These are phyloP conservation scores for Umbelopsis ramanniana DNA, from an alignment of 192 early-diverging fungal species.

Conservation along the genomic window DNA sequence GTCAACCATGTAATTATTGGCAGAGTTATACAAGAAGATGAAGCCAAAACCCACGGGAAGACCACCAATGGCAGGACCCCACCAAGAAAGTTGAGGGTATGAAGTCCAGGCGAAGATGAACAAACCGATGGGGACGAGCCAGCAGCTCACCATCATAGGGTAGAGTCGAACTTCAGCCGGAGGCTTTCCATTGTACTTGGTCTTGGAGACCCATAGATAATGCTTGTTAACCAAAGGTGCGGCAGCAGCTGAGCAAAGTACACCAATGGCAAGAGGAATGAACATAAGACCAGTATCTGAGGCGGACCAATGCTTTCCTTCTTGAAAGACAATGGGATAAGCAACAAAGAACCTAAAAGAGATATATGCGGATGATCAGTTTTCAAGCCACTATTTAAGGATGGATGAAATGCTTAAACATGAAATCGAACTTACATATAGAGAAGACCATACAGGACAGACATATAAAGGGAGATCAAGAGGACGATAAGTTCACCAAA, in stretches of 20 bases:
- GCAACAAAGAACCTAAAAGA: conserved; percentile 5
- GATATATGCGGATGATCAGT: background rate
- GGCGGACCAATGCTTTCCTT: background rate
- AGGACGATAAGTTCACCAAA: conserved; percentile 16
- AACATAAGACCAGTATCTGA: conserved; percentile 19
- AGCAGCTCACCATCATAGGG: conserved; percentile 10
- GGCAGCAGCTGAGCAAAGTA: background rate
- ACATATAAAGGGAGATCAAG: conserved; percentile 12
- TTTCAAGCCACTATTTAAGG: background rate
- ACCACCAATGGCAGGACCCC: conserved; percentile 13
- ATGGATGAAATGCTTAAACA: background rate
- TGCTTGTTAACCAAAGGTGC: conserved; percentile 5
- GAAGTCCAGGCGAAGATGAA: conserved; percentile 17
- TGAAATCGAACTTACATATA: conserved; percentile 3
- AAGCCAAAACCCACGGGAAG: conserved; percentile 6
- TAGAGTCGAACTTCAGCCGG: background rate
- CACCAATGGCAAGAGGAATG: conserved; percentile 19
- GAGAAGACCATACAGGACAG: conserved; percentile 14
- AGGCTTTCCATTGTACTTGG: conserved; percentile 4
- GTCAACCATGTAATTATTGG: conserved; percentile 1
- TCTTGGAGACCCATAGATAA: background rate
- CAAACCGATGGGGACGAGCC: background rate
- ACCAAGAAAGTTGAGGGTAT: conserved; percentile 4
- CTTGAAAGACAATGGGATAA: conserved; percentile 15
- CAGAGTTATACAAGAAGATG: conserved; percentile 1